A percentile compares a stretch with the other conserved stretches of the same genome.
These are phyloP conservation scores for Talaromyces sp. DNA, from an alignment of 2,329 filamentous ascomycete genomes.

Conservation along the genomic window DNA sequence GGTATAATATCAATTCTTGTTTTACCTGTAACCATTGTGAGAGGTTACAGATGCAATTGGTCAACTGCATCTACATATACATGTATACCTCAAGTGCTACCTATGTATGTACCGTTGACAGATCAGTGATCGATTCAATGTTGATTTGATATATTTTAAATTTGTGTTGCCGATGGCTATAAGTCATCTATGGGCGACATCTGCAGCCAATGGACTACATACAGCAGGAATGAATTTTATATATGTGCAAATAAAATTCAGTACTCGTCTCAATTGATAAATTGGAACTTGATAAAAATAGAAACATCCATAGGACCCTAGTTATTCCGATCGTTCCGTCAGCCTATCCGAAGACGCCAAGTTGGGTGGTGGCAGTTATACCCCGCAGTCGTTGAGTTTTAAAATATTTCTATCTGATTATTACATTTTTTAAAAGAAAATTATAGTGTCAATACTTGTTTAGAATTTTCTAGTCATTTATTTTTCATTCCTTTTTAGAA, in stretches of 20 bases:
- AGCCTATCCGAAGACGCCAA: not conserved
- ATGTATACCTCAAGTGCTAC: too few relatives aligned
- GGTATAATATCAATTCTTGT: too few relatives aligned
- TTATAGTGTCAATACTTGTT: not conserved
- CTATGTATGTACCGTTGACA: too few relatives aligned
- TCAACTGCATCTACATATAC: too few relatives aligned
- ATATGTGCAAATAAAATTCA: not conserved
- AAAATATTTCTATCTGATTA: not conserved
- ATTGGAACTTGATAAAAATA: not conserved
- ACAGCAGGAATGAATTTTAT: not conserved
- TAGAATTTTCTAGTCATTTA: not conserved
- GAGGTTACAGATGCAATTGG: too few relatives aligned
- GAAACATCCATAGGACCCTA: not conserved
- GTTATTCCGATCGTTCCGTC: not conserved
- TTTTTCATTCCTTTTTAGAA: not conserved
- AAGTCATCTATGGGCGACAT: too few relatives aligned
- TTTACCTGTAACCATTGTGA: too few relatives aligned
- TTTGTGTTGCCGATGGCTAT: too few relatives aligned
- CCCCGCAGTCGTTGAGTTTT: not conserved
- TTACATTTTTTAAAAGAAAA: not conserved
- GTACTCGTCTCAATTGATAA: not conserved
- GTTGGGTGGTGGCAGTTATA: not conserved
- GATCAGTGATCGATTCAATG: too few relatives aligned
- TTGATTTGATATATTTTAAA: too few relatives aligned
- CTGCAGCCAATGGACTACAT: too few relatives aligned